Evolutionary conservation across 495 filamentous ascomycete genomes (phyloP).

Genomic region (Hypoxylon intermedium): DNA sequence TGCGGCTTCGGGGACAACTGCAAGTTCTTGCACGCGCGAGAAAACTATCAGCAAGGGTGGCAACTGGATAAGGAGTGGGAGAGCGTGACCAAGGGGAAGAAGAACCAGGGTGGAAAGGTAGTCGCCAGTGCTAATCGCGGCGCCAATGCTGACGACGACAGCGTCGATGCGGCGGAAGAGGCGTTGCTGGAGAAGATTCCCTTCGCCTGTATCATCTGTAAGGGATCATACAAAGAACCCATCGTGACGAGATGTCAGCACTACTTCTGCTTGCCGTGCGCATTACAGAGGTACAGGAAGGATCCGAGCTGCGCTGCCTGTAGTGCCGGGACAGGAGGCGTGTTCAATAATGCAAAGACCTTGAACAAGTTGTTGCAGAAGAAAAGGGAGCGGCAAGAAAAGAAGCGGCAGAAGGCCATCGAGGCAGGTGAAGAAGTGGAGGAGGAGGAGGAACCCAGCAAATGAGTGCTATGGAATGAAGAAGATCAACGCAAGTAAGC

Average conservation of each 20-base stretch:
- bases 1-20: constrained; percentile 84
- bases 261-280: constrained; percentile 93
- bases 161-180: constrained; percentile 74
- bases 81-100: constrained; percentile 76
- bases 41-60: constrained; percentile 94
- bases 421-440: constrained; percentile 74
- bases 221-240: constrained; percentile 77
- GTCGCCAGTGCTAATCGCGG: constrained; percentile 65
- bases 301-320: constrained; percentile 87
- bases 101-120: constrained; percentile 65
- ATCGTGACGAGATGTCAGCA: constrained; percentile 91
- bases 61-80: constrained; percentile 96
- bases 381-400: constrained; percentile 76
- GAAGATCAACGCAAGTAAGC: no score
- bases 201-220: constrained; percentile 95
- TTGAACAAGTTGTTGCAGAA: constrained; percentile 81
- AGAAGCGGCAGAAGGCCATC: constrained; percentile 71
- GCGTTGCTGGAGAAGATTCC: constrained; percentile 85
- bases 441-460: constrained; percentile 60
- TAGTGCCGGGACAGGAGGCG: constrained; percentile 80
- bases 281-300: constrained; percentile 77
- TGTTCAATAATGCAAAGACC: constrained; percentile 88
- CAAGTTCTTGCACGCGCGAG: constrained; percentile 85
- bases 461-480: neutral
- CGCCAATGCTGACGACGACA: constrained; percentile 53